Evolutionary conservation across 225 moss, liverwort and hornwort genomes (phyloP), one percentile per base, ranked within the genome.

Genomic region (Asterella californica): DNA sequence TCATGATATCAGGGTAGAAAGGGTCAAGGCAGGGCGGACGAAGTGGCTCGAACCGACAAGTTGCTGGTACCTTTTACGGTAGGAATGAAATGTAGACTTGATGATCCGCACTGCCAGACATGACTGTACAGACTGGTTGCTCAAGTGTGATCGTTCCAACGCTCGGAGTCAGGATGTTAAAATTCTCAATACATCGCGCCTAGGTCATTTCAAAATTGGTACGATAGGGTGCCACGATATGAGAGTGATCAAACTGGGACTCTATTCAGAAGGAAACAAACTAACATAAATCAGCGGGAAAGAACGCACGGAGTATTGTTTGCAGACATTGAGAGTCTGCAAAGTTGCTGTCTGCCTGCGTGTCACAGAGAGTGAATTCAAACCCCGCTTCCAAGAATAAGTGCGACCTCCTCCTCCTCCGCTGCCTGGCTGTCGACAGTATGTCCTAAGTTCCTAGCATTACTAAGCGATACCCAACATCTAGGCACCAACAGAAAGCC

Each of bases 241-340:
- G 21, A 67, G 33, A 67, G 17, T 32, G 4, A 10, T 30, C 1
- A 32, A 6, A 34, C 22, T 50, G 47, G 10, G 49, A 75, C 7
- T 32, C 34, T 18, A 21, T 48, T 27, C 36, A n/a, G 47, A 46
- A 1, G 1, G n/a, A 71, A 71, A 71, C 25, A 24, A 4, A 46
- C 2, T 12, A 47, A n/a, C 14, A 17, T 57, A 18, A 42, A 11
- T n/a, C 22, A 71, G 71, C 19, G 47, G n/a, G 27, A 57, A 53
- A 54, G 53, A 32, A 75, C 75, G 53, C 75, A 75, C 75, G 75
- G 53, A 33, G 75, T 4, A 25, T 75, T 75, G 52, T 32, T 75
- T 36, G 75, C n/a, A 19, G 54, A 54, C 75, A 75, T 75, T 30
- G 36, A n/a, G n/a, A 30, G 7, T 74, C 32, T 53, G 74, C 33